Conservation (phyloP, 2,329 filamentous ascomycete species). For the Paraphoma chrysanthemicola region DNA sequence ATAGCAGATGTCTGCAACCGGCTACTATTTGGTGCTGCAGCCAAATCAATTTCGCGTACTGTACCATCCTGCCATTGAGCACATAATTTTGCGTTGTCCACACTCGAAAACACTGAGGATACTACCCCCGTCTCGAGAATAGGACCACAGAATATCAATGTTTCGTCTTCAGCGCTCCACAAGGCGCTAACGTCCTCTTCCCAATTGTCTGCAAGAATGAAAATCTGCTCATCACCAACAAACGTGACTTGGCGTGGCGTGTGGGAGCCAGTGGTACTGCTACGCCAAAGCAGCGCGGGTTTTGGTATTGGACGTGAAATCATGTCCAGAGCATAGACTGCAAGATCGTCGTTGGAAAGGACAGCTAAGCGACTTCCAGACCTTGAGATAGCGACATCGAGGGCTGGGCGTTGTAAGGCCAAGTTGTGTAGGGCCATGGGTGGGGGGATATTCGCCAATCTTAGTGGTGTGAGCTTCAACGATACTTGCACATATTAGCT, state of each 20-base stretch:
- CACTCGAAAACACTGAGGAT: slow-evolving; percentile 30
- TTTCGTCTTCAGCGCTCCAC: slow-evolving; percentile 32
- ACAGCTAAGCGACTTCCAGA: slow-evolving; percentile 65
- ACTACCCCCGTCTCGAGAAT: slow-evolving; percentile 29
- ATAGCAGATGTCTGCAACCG: slow-evolving; percentile 19
- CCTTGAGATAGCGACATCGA: slow-evolving; percentile 75
- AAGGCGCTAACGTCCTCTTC: slow-evolving; percentile 36
- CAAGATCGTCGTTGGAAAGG: slow-evolving; percentile 70
- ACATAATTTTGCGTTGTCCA: slow-evolving; percentile 30
- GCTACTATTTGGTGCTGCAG: slow-evolving; percentile 18
- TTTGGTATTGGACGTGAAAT: slow-evolving; percentile 59
- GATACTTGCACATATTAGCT: slow-evolving; percentile 47
- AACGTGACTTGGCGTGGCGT: slow-evolving; percentile 58
- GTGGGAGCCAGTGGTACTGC: slow-evolving; percentile 16
- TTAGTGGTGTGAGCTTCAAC: slow-evolving; percentile 85
- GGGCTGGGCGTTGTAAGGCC: slow-evolving; percentile 64
- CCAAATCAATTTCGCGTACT: slow-evolving; percentile 20
- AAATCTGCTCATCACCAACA: slow-evolving; percentile 46
- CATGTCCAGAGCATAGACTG: slow-evolving; percentile 73
- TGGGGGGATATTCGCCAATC: slow-evolving; percentile 84
- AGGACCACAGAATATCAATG: slow-evolving; percentile 26
- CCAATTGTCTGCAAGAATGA: slow-evolving; percentile 44
- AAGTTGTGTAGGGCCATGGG: slow-evolving; percentile 89
- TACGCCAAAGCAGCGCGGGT: slow-evolving; percentile 53
- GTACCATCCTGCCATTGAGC: slow-evolving; percentile 32